These are phyloP conservation scores for Cryptosporidium sp. DNA, from an alignment of 169 alveolate genomes.

Conservation along the genomic window DNA sequence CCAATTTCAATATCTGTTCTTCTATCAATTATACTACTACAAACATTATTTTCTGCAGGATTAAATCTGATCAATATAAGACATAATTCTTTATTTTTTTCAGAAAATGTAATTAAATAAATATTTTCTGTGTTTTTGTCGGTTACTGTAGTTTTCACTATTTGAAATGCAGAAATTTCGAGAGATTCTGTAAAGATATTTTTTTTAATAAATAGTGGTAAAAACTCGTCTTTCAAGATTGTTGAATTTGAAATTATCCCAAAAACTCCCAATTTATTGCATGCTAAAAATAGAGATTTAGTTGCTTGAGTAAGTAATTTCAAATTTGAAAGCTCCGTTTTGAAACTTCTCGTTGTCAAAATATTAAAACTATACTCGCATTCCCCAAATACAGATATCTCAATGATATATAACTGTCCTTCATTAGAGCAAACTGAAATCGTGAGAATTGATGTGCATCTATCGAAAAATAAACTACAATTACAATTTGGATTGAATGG, in stretches of 20 bases:
- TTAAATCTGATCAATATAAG: not conserved
- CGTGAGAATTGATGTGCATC: slow-evolving; percentile 15
- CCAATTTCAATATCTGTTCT: not conserved
- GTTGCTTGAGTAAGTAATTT: slow-evolving; percentile 9
- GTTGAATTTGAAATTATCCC: not conserved
- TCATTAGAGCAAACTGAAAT: slow-evolving; percentile 26
- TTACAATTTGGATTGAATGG: slow-evolving; percentile 32
- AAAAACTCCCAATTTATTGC: slow-evolving; percentile 10
- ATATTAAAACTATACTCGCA: not conserved
- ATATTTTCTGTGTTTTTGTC: slow-evolving; percentile 1
- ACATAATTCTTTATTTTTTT: not conserved
- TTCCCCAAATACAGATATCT: slow-evolving; percentile 1
- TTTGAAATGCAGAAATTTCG: not conserved
- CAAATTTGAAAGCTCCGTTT: slow-evolving; percentile 16
- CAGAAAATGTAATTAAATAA: slow-evolving; percentile 20
- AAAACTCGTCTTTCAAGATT: not conserved
- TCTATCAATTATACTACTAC: not conserved
- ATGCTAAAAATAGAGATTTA: not conserved
- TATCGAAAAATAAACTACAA: slow-evolving; percentile 22
- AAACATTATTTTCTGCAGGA: not conserved
- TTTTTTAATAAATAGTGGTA: slow-evolving; percentile 18
- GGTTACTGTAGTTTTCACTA: not conserved
- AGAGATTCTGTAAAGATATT: not conserved
- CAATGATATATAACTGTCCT: slow-evolving; percentile 19
- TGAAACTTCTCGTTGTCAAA: not conserved